phyloP scores from a whole-genome alignment of 192 early-diverging fungal species.

The Backusella morwellensis region DNA sequence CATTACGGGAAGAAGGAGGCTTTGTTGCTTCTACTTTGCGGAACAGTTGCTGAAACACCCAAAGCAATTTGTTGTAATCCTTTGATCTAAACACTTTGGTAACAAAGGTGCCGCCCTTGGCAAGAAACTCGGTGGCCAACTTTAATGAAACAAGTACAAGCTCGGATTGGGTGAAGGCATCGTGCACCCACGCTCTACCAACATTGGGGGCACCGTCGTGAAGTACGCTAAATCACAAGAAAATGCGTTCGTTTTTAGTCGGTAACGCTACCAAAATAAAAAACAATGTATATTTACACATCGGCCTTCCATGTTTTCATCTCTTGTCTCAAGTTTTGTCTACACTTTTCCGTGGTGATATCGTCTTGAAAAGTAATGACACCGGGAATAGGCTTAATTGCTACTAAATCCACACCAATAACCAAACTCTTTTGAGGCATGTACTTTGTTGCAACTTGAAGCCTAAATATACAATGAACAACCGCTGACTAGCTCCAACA shows the following conservation, averaged over 20 bases:
- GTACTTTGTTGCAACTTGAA: constrained; percentile 96
- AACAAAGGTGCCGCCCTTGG: constrained; percentile 91
- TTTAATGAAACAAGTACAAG: constrained; percentile 89
- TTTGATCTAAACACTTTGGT: constrained; percentile 99
- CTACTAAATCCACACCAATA: constrained; percentile 92
- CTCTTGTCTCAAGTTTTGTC: constrained; percentile 78
- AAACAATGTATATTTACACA: constrained; percentile 56
- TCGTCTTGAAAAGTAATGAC: constrained; percentile 96
- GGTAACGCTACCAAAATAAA: neutral
- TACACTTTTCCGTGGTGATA: constrained; percentile 94
- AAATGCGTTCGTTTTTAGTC: neutral
- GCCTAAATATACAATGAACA: constrained; percentile 34
- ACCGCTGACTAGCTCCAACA: neutral
- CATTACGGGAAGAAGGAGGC: constrained; percentile 94
- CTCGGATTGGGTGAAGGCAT: constrained; percentile 95
- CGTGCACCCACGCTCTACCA: constrained; percentile 93
- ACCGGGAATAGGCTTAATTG: constrained; percentile 95
- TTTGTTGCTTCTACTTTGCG: constrained; percentile 97
- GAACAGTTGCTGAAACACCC: constrained; percentile 98
- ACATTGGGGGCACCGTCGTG: constrained; percentile 99
- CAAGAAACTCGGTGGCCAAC: constrained; percentile 91
- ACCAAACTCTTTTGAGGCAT: constrained; percentile 97
- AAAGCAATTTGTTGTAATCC: constrained; percentile 99
- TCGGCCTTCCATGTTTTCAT: constrained; percentile 99
- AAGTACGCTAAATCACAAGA: constrained; percentile 60